phyloP scores from a whole-genome alignment of 768 basidiomycete species.

The Neoboletus brunneissimus region DNA sequence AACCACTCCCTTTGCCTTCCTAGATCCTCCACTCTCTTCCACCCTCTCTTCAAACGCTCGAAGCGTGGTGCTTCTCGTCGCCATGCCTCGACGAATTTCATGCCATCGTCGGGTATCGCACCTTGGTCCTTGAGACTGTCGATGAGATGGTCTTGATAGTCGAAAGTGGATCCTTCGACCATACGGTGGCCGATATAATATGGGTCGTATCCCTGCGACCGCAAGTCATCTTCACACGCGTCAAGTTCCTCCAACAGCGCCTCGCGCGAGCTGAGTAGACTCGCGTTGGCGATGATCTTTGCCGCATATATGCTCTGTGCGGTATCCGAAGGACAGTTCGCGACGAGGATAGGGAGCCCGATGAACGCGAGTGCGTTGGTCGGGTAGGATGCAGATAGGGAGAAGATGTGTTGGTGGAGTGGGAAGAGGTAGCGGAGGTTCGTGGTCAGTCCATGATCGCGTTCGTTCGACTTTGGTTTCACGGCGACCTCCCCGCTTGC shows the following conservation, averaged over 20 bases:
- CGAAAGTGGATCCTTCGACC: constrained; percentile 31
- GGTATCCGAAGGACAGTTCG: constrained; percentile 47
- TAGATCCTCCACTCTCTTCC: constrained; percentile 44
- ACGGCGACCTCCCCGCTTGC: constrained; percentile 21
- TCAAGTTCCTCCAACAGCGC: constrained; percentile 42
- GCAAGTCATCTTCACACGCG: constrained; percentile 38
- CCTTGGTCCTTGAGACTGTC: constrained; percentile 16
- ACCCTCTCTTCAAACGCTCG: constrained; percentile 37
- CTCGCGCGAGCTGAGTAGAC: constrained; percentile 40
- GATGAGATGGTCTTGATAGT: constrained; percentile 40
- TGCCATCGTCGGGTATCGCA: constrained; percentile 41
- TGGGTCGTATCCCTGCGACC: constrained; percentile 46
- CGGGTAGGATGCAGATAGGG: constrained; percentile 45
- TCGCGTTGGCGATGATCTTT: constrained; percentile 42
- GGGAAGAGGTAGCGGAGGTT: constrained; percentile 58
- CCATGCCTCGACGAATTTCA: constrained; percentile 51
- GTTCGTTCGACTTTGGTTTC: constrained; percentile 15
- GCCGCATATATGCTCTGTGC: constrained; percentile 50
- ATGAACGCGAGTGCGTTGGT: constrained; percentile 53
- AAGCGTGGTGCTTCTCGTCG: constrained; percentile 36
- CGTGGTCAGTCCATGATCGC: constrained; percentile 35
- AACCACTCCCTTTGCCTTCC: constrained; percentile 44
- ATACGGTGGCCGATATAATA: constrained; percentile 48
- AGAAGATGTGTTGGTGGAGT: constrained; percentile 51
- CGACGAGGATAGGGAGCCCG: constrained; percentile 47